Percentiles rank a stretch among this genome's conserved stretches.
These are phyloP conservation scores for Helotiales sp. DNA, from an alignment of 2,329 filamentous ascomycete species.

Conservation along the genomic window DNA sequence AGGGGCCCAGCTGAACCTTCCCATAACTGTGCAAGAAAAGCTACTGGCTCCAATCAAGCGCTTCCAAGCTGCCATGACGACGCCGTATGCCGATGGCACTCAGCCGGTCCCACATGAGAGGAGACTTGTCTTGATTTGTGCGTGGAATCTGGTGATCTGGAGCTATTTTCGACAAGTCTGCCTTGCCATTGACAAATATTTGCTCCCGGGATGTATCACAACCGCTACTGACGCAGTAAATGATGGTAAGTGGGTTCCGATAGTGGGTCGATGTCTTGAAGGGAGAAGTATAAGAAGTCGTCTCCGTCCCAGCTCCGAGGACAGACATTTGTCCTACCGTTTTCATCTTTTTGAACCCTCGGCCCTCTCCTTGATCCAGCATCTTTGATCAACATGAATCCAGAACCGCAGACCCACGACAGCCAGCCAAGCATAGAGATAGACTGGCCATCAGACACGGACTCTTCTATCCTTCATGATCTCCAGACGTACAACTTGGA, in stretches of 20 bases:
- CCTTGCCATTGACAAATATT: constrained; percentile 13
- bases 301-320: constrained; percentile 14
- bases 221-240: constrained; percentile 7
- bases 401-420: constrained; percentile 8
- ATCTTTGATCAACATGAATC: constrained; percentile 18
- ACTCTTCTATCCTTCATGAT: constrained; percentile 4
- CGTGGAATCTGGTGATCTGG: constrained; percentile 16
- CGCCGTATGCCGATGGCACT: constrained; percentile 10
- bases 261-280: constrained; percentile 12
- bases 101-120: constrained; percentile 9
- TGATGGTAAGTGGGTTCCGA: constrained; percentile 14
- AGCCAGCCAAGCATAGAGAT: constrained; percentile 13
- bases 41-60: constrained; percentile 12
- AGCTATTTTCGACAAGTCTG: constrained; percentile 16
- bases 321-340: constrained; percentile 12
- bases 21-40: constrained; percentile 11
- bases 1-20: constrained; percentile 6
- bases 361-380: constrained; percentile 5
- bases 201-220: constrained; percentile 6
- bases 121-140: constrained; percentile 18
- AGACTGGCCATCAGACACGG: constrained; percentile 7
- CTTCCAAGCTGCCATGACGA: constrained; percentile 13
- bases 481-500: constrained; percentile 5
- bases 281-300: constrained; percentile 19
- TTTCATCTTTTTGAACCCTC: constrained; percentile 15